Evolutionary conservation across 1,139 yeast species (phyloP).

Genomic region (Saccharomycopsis phalli): DNA sequence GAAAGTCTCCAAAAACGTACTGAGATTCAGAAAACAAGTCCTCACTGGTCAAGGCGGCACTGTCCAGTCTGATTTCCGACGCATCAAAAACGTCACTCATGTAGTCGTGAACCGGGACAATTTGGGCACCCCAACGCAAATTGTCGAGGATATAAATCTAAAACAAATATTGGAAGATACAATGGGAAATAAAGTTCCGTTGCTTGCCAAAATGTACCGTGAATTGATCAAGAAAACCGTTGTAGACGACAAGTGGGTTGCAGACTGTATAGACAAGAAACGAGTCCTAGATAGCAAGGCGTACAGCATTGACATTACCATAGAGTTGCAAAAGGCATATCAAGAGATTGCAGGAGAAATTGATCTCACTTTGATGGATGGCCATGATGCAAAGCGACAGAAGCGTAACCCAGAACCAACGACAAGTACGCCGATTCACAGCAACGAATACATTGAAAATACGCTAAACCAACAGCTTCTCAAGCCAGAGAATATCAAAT

Average conservation of each 20-base stretch:
- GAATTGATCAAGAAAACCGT: conserved; percentile 18
- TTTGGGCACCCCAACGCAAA: not conserved
- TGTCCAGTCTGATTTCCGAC: not conserved
- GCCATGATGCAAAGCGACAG: not conserved
- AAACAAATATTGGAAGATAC: not conserved
- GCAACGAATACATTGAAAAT: conserved; percentile 7
- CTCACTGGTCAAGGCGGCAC: conserved; percentile 8
- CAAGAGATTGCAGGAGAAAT: not conserved
- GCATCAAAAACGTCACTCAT: conserved; percentile 8
- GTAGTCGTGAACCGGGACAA: conserved; percentile 8
- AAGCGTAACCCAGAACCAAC: not conserved
- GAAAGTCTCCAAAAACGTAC: not conserved
- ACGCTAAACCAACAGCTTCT: conserved; percentile 5
- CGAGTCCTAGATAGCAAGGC: conserved; percentile 22
- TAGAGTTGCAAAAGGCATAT: conserved; percentile 20
- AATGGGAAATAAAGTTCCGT: not conserved
- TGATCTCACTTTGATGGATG: not conserved
- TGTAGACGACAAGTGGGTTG: conserved; percentile 30
- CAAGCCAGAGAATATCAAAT: not conserved
- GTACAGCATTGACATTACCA: conserved; percentile 20
- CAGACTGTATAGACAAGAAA: conserved; percentile 29
- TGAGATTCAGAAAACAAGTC: conserved; percentile 2
- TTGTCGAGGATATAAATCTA: not conserved
- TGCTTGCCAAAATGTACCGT: conserved; percentile 1
- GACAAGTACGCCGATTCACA: not conserved